Evolutionary conservation across 73 alveolate species (phyloP).

Genomic region (Paramecium octaurelia): DNA sequence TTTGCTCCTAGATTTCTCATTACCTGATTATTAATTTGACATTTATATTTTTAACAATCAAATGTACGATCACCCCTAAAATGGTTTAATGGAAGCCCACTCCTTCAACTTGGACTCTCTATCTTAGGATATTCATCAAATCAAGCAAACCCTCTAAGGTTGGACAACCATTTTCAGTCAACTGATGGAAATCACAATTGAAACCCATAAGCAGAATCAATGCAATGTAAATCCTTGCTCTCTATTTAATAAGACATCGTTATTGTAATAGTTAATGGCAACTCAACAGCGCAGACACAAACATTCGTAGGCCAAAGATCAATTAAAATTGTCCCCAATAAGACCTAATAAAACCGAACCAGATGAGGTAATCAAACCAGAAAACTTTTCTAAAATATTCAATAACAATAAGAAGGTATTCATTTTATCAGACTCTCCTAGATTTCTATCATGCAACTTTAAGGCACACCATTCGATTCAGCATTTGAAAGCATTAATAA

Average conservation of each 20-base stretch:
- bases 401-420: slow-evolving; percentile 9
- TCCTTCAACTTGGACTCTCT: background rate
- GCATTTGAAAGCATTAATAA: slow-evolving; percentile 21
- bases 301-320: background rate
- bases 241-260: background rate
- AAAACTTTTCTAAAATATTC: background rate
- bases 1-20: slow-evolving; percentile 21
- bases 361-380: background rate
- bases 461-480: slow-evolving; percentile 35
- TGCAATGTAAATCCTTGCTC: background rate
- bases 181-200: background rate
- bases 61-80: slow-evolving; percentile 19
- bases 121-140: background rate
- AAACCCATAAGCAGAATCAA: background rate
- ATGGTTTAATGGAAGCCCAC: background rate
- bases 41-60: slow-evolving; percentile 6
- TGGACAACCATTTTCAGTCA: slow-evolving; percentile 15
- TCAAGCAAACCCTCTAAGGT: background rate
- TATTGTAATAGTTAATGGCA: background rate
- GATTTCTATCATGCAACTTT: slow-evolving; percentile 7
- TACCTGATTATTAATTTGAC: background rate
- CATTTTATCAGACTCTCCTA: background rate
- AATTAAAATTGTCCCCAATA: slow-evolving; percentile 5
- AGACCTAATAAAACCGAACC: slow-evolving; percentile 25
- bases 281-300: background rate